Percentiles rank a stretch among this genome's conserved stretches.
Evolutionary conservation across 768 basidiomycete species (phyloP).

Genomic region (Mycena venus): DNA sequence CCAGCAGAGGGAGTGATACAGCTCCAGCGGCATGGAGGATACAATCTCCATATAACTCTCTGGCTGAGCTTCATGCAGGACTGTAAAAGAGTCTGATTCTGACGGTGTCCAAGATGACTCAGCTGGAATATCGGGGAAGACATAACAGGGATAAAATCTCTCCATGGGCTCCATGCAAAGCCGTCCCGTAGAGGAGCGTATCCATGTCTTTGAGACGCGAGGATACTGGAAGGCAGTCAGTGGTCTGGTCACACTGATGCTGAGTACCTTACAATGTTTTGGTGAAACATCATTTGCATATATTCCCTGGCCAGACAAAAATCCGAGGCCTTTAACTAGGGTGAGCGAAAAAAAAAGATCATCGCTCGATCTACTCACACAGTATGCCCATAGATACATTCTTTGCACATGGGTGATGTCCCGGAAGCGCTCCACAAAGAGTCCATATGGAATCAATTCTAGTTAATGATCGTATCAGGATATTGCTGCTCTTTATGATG

Average conservation of each 20-base stretch:
- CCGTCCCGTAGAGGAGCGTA: neutral
- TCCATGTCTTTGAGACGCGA: neutral
- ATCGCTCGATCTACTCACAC: neutral
- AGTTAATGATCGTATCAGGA: neutral
- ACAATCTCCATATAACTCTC: neutral
- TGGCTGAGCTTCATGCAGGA: neutral
- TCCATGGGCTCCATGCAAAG: neutral
- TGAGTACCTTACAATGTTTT: neutral
- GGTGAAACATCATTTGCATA: neutral
- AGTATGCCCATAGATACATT: neutral
- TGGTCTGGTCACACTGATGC: neutral
- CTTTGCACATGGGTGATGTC: neutral
- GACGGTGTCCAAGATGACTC: neutral
- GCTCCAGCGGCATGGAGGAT: neutral
- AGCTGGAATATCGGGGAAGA: neutral
- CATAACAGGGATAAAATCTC: too few species aligned
- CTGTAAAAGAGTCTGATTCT: neutral
- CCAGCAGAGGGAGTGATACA: neutral
- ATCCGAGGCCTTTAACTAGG: neutral
- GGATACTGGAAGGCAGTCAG: neutral
- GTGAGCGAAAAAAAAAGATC: neutral
- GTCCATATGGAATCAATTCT: neutral
- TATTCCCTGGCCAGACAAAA: neutral
- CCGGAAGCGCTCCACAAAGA: neutral
- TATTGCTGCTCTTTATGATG: neutral